Percentiles rank a stretch among this genome's conserved stretches.
Evolutionary conservation across 345 rosid species (phyloP).

Genomic region (Carallia pectinifolia): DNA sequence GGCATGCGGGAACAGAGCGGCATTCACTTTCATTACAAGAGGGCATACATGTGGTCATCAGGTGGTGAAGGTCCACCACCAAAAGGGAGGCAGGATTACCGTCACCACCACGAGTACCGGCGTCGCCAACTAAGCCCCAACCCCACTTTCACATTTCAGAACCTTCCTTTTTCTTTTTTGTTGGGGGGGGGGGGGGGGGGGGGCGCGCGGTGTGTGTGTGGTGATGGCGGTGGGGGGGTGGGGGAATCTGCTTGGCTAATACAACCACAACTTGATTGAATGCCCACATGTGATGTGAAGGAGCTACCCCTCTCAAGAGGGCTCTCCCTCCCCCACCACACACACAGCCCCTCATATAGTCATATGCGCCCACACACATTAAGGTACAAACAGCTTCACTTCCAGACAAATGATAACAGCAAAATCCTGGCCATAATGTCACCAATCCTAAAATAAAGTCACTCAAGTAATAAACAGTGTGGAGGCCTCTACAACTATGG

Average conservation of each 20-base stretch:
- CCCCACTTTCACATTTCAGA: slow-evolving; percentile 3
- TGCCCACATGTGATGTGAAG: slow-evolving; percentile 40
- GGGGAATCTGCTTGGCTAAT: neutral
- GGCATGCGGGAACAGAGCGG: no score
- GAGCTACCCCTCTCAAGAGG: neutral
- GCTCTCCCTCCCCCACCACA: neutral
- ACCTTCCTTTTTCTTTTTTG: neutral
- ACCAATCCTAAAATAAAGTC: neutral
- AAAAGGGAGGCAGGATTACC: neutral
- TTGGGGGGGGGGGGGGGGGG: neutral
- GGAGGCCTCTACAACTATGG: no score
- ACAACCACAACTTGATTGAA: slow-evolving; percentile 20
- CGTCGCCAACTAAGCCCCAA: slow-evolving; percentile 3
- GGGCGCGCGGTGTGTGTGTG: neutral
- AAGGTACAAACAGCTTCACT: neutral
- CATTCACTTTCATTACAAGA: neutral
- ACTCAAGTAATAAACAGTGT: neutral
- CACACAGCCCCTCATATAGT: neutral
- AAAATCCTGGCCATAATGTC: neutral
- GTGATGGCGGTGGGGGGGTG: neutral
- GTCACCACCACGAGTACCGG: slow-evolving; percentile 3
- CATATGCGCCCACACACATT: slow-evolving; percentile 9
- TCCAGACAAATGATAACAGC: slow-evolving; percentile 6
- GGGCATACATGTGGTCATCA: neutral
- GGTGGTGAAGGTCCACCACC: neutral